Conservation (phyloP, 345 rosid species). For the Brassica rapa region DNA sequence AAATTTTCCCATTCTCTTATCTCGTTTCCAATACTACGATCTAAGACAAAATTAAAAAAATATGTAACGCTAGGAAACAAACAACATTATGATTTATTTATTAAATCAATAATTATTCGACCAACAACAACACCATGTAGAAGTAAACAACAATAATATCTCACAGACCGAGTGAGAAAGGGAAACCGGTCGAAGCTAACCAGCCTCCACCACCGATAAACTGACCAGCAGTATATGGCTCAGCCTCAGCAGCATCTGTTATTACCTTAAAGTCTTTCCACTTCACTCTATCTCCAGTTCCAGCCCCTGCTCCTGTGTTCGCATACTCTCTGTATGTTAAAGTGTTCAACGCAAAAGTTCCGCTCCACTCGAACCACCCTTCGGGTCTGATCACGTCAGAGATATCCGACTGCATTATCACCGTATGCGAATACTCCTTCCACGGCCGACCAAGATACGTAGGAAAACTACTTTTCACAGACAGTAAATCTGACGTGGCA, state of each 20-base stretch:
- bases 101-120: background rate
- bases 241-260: constrained; percentile 56
- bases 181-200: constrained; percentile 73
- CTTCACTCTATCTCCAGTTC: constrained; percentile 59
- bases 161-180: constrained; percentile 66
- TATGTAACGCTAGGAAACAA: background rate
- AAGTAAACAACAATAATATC: constrained; percentile 1
- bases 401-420: constrained; percentile 70
- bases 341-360: constrained; percentile 64
- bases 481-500: constrained; percentile 64
- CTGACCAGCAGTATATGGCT: constrained; percentile 48
- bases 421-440: constrained; percentile 89
- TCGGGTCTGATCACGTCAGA: constrained; percentile 61
- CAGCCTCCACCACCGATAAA: constrained; percentile 71
- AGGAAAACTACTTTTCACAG: constrained; percentile 58
- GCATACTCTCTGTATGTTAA: constrained; percentile 68
- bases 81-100: background rate
- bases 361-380: constrained; percentile 87
- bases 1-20: background rate
- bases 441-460: constrained; percentile 90
- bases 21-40: background rate
- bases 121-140: background rate
- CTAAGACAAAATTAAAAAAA: background rate
- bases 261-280: constrained; percentile 77
- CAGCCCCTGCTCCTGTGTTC: constrained; percentile 76